phyloP scores from a whole-genome alignment of 1,284 basidiomycete genomes.

The Ustilago tritici region DNA sequence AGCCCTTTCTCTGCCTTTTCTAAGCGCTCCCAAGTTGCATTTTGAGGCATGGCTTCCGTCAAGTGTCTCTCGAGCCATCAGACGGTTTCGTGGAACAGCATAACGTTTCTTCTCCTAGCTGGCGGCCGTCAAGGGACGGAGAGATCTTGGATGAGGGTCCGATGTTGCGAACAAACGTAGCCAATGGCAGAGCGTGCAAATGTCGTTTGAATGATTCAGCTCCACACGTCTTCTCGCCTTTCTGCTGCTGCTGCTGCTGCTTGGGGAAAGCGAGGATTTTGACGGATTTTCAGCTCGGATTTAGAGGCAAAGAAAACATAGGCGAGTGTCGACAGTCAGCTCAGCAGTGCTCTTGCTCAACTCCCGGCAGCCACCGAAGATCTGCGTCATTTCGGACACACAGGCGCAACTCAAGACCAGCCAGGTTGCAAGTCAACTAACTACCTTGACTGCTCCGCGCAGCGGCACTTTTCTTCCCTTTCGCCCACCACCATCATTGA shows the following conservation, averaged over 20 bases:
- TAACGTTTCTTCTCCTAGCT: neutral
- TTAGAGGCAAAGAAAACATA: constrained; percentile 13
- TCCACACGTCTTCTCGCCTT: neutral
- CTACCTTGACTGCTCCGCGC: neutral
- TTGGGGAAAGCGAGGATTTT: constrained; percentile 3
- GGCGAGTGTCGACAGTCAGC: neutral
- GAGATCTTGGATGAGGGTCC: neutral
- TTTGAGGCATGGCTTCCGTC: too few relatives aligned
- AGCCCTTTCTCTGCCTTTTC: too few relatives aligned
- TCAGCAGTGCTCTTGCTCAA: neutral
- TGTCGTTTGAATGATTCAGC: constrained; percentile 11
- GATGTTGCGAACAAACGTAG: neutral
- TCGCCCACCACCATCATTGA: constrained; percentile 9
- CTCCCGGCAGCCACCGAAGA: constrained; percentile 25
- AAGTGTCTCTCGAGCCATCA: too few relatives aligned
- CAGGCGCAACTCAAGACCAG: neutral
- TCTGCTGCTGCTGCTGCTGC: neutral
- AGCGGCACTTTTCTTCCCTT: neutral
- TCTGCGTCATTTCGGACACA: constrained; percentile 20
- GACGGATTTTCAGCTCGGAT: constrained; percentile 17
- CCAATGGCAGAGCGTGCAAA: constrained; percentile 36
- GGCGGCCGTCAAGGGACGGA: neutral
- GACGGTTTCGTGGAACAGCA: too few relatives aligned
- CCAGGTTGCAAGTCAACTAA: constrained; percentile 8
- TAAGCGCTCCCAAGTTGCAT: too few relatives aligned